Conservation (phyloP, 768 basidiomycete genomes). For the Leccinum subgranulosum region DNA sequence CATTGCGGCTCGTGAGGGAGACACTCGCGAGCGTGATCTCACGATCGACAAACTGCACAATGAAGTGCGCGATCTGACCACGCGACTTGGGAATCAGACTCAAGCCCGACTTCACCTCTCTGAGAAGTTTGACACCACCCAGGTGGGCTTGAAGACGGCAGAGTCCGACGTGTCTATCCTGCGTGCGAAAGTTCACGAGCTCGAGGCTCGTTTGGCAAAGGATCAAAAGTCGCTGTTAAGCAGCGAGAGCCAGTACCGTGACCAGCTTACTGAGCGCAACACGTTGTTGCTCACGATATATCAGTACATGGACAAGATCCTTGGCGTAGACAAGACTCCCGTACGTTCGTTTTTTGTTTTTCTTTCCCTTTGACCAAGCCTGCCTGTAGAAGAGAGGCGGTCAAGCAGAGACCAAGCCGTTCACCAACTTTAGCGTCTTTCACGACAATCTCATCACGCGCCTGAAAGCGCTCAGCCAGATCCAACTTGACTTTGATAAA, state of each 20-base stretch:
- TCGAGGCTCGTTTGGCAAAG: conserved; percentile 79
- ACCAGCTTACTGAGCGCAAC: conserved; percentile 92
- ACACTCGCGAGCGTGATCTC: conserved; percentile 65
- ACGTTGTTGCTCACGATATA: conserved; percentile 89
- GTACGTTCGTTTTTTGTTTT: conserved; percentile 42
- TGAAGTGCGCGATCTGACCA: conserved; percentile 77
- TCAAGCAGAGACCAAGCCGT: conserved; percentile 84
- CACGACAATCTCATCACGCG: conserved; percentile 91
- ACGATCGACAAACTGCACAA: conserved; percentile 72
- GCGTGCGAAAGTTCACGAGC: conserved; percentile 61
- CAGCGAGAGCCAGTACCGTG: conserved; percentile 79
- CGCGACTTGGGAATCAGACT: conserved; percentile 77
- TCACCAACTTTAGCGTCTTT: conserved; percentile 91
- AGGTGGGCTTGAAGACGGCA: conserved; percentile 56
- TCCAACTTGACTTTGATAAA: conserved; percentile 85
- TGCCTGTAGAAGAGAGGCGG: conserved; percentile 62
- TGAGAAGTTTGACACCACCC: conserved; percentile 82
- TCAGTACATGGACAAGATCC: conserved; percentile 92
- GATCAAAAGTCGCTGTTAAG: conserved; percentile 71
- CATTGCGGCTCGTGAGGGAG: conserved; percentile 61
- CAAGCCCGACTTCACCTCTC: conserved; percentile 83
- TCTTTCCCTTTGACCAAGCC: background rate
- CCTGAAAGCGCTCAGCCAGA: conserved; percentile 78
- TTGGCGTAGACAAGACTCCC: conserved; percentile 84
- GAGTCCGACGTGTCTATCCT: conserved; percentile 65